A percentile compares a stretch with the other conserved stretches of the same genome.
Conservation (phyloP, 1,284 basidiomycete genomes). For the Cutaneotrichosporon sp. region DNA sequence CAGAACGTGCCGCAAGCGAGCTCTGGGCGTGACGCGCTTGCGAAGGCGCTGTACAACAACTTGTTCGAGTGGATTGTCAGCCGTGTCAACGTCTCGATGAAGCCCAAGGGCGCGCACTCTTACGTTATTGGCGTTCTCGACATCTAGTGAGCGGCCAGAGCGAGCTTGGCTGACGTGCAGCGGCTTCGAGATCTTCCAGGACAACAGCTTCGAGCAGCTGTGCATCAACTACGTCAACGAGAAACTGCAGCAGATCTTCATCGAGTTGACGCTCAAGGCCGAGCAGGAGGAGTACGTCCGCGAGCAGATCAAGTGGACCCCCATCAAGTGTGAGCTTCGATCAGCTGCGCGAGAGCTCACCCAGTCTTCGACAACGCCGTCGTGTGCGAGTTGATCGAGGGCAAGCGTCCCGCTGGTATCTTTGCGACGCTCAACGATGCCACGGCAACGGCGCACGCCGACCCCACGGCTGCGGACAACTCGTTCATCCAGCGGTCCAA, state of each 20-base stretch:
- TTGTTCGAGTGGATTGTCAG: slow-evolving; percentile 99
- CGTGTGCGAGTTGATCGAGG: slow-evolving; percentile 98
- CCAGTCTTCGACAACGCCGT: slow-evolving; percentile 60
- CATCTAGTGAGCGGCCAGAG: slow-evolving; percentile 64
- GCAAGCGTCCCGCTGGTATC: slow-evolving; percentile 91
- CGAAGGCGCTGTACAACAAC: slow-evolving; percentile 98
- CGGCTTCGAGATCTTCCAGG: slow-evolving; percentile 94
- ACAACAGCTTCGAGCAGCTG: slow-evolving; percentile 98
- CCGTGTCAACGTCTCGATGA: slow-evolving; percentile 95
- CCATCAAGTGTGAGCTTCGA: slow-evolving; percentile 71
- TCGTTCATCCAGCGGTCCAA: slow-evolving; percentile 93
- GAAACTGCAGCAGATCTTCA: slow-evolving; percentile 98
- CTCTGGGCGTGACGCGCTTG: slow-evolving; percentile 85
- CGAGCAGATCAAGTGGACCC: slow-evolving; percentile 88
- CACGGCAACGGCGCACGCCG: slow-evolving; percentile 96
- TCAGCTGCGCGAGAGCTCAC: not conserved
- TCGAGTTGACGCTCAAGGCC: slow-evolving; percentile 96
- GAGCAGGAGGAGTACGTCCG: slow-evolving; percentile 99
- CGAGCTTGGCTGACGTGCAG: slow-evolving; percentile 32
- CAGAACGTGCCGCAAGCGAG: slow-evolving; percentile 89
- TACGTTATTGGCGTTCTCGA: slow-evolving; percentile 96
- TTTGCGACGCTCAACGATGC: slow-evolving; percentile 99
- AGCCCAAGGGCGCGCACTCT: slow-evolving; percentile 70
- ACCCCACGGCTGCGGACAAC: slow-evolving; percentile 93
- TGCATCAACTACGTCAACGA: slow-evolving; percentile 99